Percentiles rank a stretch among this genome's conserved stretches.
Evolutionary conservation across 116 monocot species (phyloP).

Genomic region (Cymodocea nodosa): DNA sequence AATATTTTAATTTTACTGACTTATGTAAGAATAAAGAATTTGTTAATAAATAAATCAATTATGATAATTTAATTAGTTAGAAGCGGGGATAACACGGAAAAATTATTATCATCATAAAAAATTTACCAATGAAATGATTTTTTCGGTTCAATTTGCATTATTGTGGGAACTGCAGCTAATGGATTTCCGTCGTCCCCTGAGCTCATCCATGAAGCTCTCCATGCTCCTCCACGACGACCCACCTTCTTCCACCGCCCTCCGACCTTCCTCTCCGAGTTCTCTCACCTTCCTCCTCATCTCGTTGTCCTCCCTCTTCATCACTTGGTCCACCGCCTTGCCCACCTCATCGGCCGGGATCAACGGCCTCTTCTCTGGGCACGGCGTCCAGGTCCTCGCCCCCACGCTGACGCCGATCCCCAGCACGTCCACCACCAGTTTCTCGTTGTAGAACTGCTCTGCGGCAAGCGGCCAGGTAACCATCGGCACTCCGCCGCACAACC

Average conservation of each 20-base stretch:
- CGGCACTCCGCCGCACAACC: conserved; percentile 10
- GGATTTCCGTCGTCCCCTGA: neutral
- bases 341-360: neutral
- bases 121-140: no score
- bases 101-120: no score
- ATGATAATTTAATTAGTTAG: no score
- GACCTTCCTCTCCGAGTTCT: conserved; percentile 1
- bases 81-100: no score
- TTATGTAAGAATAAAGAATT: no score
- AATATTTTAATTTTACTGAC: no score
- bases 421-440: conserved; percentile 23
- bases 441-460: conserved; percentile 25
- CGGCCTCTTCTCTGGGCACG: neutral
- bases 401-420: conserved; percentile 13
- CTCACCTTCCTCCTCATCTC: conserved; percentile 4
- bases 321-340: neutral
- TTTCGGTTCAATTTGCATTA: no score
- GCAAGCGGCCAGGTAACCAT: conserved; percentile 24
- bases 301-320: conserved; percentile 7
- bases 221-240: conserved; percentile 5
- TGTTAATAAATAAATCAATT: no score
- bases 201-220: neutral
- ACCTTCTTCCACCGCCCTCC: conserved; percentile 8
- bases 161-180: no score
- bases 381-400: neutral